Evolutionary conservation across 1,284 basidiomycete species (phyloP).

Genomic region (Sutorius eximius): DNA sequence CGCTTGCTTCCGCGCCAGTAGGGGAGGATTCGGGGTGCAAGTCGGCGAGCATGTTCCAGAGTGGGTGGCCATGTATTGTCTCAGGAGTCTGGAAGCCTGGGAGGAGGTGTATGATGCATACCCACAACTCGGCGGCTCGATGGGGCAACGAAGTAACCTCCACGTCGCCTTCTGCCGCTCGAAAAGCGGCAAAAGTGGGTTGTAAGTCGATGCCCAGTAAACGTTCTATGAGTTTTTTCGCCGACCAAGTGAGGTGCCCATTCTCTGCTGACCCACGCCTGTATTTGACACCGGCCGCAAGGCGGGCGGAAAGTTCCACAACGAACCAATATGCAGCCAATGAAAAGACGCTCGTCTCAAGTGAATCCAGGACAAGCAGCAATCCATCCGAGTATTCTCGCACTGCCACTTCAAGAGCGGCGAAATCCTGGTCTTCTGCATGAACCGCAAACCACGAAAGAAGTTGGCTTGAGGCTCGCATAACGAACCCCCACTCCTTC

Average conservation of each 20-base stretch:
- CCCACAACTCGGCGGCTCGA: conserved; percentile 70
- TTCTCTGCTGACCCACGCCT: conserved; percentile 29
- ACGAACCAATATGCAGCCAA: conserved; percentile 60
- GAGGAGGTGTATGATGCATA: conserved; percentile 66
- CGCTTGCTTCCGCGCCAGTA: conserved; percentile 56
- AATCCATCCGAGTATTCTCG: conserved; percentile 43
- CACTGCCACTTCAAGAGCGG: conserved; percentile 35
- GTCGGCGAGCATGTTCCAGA: conserved; percentile 48
- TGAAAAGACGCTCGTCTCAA: conserved; percentile 36
- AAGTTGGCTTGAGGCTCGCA: conserved; percentile 41
- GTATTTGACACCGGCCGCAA: conserved; percentile 28
- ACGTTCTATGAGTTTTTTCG: conserved; percentile 44
- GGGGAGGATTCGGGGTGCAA: conserved; percentile 34
- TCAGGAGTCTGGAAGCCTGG: conserved; percentile 19
- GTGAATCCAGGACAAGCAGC: conserved; percentile 40
- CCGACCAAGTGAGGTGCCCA: conserved; percentile 28
- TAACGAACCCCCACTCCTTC: conserved; percentile 42
- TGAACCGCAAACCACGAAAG: conserved; percentile 44
- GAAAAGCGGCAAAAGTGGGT: conserved; percentile 44
- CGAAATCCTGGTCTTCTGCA: conserved; percentile 36
- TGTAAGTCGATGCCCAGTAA: conserved; percentile 59
- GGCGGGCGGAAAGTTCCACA: conserved; percentile 55
- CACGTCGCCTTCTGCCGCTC: conserved; percentile 38
- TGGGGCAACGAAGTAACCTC: conserved; percentile 33
- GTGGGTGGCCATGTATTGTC: conserved; percentile 35